Evolutionary conservation across 164 flowering plant species (phyloP).

Genomic region (Protea cynaroides): DNA sequence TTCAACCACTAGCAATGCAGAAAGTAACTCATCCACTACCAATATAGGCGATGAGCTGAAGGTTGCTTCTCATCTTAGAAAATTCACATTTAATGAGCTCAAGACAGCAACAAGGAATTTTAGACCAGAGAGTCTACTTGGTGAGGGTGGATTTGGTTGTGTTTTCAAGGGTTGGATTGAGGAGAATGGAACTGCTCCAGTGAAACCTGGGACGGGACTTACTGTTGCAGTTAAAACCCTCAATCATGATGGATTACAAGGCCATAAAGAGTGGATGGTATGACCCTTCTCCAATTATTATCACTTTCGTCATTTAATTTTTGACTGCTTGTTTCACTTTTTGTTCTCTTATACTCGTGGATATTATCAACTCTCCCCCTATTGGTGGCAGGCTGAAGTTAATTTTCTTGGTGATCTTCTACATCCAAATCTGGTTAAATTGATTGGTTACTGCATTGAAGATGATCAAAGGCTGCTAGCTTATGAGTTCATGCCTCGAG

Average conservation of each 20-base stretch:
- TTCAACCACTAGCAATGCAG: constrained; percentile 70
- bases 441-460: constrained; percentile 93
- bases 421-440: constrained; percentile 85
- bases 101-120: constrained; percentile 81
- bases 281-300: constrained; percentile 8
- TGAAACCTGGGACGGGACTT: constrained; percentile 93
- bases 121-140: constrained; percentile 9
- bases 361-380: background rate
- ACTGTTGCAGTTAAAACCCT: constrained; percentile 96
- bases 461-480: constrained; percentile 92
- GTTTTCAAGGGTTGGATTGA: constrained; percentile 19
- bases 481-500: constrained; percentile 94
- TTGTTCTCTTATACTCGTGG: background rate
- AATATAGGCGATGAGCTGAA: constrained; percentile 76
- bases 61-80: constrained; percentile 72
- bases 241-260: constrained; percentile 96
- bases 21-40: constrained; percentile 67
- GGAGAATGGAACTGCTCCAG: constrained; percentile 85
- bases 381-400: constrained; percentile 75
- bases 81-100: constrained; percentile 78
- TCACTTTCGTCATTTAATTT: background rate
- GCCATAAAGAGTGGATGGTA: constrained; percentile 99
- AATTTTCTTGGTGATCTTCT: constrained; percentile 89
- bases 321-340: constrained; percentile 1
- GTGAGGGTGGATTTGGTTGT: constrained; percentile 15